phyloP scores from a whole-genome alignment of 768 basidiomycete genomes.

The Xerocomellus amylosporus region DNA sequence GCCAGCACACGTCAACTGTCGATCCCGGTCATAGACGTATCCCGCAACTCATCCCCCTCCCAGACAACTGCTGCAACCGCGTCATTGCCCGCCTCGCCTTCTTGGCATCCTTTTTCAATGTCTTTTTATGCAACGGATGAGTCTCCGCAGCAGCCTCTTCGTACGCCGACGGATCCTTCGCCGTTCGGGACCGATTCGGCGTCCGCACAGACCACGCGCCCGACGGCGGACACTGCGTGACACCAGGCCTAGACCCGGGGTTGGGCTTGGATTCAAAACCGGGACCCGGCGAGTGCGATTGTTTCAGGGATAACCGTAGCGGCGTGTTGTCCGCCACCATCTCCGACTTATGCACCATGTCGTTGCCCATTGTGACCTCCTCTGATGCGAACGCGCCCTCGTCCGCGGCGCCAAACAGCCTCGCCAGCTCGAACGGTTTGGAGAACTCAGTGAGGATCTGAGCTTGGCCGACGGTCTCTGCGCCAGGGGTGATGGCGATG shows the following conservation, averaged over 20 bases:
- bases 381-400: constrained; percentile 61
- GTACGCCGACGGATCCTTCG: constrained; percentile 52
- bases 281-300: constrained; percentile 15
- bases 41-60: constrained; percentile 21
- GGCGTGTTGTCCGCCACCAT: constrained; percentile 41
- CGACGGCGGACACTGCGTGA: background rate
- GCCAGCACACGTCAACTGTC: constrained; percentile 11
- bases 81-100: constrained; percentile 51
- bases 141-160: constrained; percentile 45
- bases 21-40: constrained; percentile 25
- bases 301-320: constrained; percentile 30
- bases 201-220: constrained; percentile 8
- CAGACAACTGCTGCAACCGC: constrained; percentile 6
- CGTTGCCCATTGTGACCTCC: constrained; percentile 44
- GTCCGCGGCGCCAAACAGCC: constrained; percentile 77
- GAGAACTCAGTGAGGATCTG: constrained; percentile 70
- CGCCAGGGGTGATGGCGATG: constrained; percentile 57
- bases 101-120: constrained; percentile 65
- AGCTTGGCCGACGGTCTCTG: constrained; percentile 77
- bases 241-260: background rate
- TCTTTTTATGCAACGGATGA: constrained; percentile 52
- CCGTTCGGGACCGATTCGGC: constrained; percentile 60
- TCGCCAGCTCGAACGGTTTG: constrained; percentile 78
- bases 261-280: background rate
- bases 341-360: constrained; percentile 35